Evolutionary conservation across 495 filamentous ascomycete genomes (phyloP), one percentile per base, ranked within the genome.

Genomic region (Penicillium crystallinum): DNA sequence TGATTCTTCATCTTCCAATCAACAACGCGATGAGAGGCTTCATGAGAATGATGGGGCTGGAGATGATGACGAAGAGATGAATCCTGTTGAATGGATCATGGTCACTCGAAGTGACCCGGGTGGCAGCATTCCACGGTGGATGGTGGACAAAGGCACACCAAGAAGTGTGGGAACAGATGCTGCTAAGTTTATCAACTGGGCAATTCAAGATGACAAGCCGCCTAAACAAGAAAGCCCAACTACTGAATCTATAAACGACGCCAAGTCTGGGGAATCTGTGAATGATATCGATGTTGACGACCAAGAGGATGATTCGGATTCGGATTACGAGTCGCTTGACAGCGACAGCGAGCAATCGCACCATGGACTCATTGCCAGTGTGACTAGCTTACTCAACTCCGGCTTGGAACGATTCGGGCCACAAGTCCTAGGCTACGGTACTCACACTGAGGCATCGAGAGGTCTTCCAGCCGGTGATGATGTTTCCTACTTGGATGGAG

Each of bases 61-160:
- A 5, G 69, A 75, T 3, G 77, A 78, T 25, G 76, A 80, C 8
- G 65, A 77, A 23, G 81, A 81, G 42, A 62, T 69, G 29, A 86
- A 83, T 48, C 86, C 87, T 0, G 82, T 97, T 12, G 92, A 97
- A 67, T 97, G 92, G 92, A 83, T 96, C 31, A 96, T 97, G 93
- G 82, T 97, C 19, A 96, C 92, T 1, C 76, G 92, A n/a, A 91
- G 86, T 65, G 90, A 97, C 57, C 92, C 92, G 0, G 92, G 93
- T 19, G 93, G 92, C 29, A 93, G 81, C 47, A 91, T 97, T 7
- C 92, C 92, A 0, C 79, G 89, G 23, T 97, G 93, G 72, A 88
- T 97, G 85, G 88, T 97, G 18, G 93, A 97, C 67, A 83, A 90
- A 62, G 89, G 89, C 34, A 97, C 92, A 1, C 92, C 92, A 0